Base-by-base conservation (phyloP, 768 basidiomycete genomes). In the Auricularia sp. region DNA sequence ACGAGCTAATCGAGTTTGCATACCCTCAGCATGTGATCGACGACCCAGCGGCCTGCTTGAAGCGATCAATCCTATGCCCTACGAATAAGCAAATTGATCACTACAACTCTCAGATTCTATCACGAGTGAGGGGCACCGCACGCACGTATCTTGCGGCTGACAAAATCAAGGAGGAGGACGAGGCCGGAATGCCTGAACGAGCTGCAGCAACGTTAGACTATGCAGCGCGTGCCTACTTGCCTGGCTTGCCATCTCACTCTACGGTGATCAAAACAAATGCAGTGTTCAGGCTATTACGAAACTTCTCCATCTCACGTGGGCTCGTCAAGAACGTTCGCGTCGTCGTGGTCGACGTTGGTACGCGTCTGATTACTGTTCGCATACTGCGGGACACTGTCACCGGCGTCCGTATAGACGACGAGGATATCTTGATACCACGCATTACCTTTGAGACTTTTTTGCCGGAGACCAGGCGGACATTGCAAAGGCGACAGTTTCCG, bases 321-420 rank as follows among this genome's bases (percentile, higher is more conserved):
- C 66, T 79, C 24, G 78, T 79, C 4, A 79, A 80, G 68, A 81
- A 79, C 69, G 71, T 73, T 0, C 67, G 76, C 3, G 77, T 78
- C 2, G 66, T 79, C 6, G 68, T 79, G 1, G 65, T 66, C 0
- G 69, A 72, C 21, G 54, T 78, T 1, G 74, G 75, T 10, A 34
- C 64, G 1, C 65, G 67, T 1, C 63, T 73, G 33, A 63, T 73
- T 8, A 68, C 70, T 14, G 70, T 67, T 3, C 69, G 71, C 18
- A 62, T 74, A 36, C 56, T 74, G 45, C 71, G 71, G 3, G 66
- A 64, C 5, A n/a, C 61, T 6, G 18, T 61, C 8, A 16, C 34
- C 14, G 34, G 33, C 7, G 69, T 62, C 62, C 29, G 44, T 1
- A 59, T 68, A 36, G 65, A 70, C 59, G 39, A 65, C 11, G 71